Conservation (phyloP, 2,329 filamentous ascomycete species). For the Magnaporthiopsis poae region DNA sequence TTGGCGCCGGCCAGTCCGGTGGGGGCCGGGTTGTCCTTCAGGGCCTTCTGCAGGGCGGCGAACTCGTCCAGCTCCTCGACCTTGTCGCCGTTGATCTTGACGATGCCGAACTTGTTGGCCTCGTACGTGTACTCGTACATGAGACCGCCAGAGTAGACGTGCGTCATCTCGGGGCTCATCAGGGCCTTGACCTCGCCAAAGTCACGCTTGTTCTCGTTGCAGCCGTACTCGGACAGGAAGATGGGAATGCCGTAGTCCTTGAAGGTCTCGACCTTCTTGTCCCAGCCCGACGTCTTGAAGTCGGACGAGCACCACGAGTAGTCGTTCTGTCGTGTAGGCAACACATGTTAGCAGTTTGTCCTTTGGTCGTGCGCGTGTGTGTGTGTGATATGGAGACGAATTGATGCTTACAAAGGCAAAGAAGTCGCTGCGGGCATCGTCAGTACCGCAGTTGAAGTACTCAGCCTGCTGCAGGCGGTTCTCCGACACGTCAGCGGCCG, state of each 20-base stretch:
- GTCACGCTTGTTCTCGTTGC: conserved; percentile 67
- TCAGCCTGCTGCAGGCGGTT: conserved; percentile 79
- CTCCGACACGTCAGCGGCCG: conserved; percentile 67
- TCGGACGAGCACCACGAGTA: conserved; percentile 76
- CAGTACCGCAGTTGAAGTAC: conserved; percentile 88
- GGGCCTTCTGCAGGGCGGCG: conserved; percentile 37
- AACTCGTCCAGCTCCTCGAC: conserved; percentile 56
- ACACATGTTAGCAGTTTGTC: conserved; percentile 10
- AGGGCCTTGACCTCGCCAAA: conserved; percentile 73
- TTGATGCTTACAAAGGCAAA: conserved; percentile 53
- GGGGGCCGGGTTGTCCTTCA: conserved; percentile 40
- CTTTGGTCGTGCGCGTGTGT: not conserved
- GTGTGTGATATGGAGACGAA: not conserved
- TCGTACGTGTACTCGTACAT: conserved; percentile 91
- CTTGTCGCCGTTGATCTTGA: conserved; percentile 47
- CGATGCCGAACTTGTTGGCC: conserved; percentile 70
- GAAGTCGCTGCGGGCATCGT: conserved; percentile 77
- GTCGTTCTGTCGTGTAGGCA: conserved; percentile 47
- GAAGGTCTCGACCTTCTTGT: conserved; percentile 80
- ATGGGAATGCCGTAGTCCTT: conserved; percentile 77
- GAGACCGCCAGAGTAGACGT: conserved; percentile 87
- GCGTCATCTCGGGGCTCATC: conserved; percentile 74
- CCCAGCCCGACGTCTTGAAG: conserved; percentile 67
- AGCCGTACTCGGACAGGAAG: conserved; percentile 93
- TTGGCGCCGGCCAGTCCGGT: conserved; percentile 40